Base-by-base conservation (phyloP, 371 early-diverging fungal genomes). In the Saksenaea oblongispora region DNA sequence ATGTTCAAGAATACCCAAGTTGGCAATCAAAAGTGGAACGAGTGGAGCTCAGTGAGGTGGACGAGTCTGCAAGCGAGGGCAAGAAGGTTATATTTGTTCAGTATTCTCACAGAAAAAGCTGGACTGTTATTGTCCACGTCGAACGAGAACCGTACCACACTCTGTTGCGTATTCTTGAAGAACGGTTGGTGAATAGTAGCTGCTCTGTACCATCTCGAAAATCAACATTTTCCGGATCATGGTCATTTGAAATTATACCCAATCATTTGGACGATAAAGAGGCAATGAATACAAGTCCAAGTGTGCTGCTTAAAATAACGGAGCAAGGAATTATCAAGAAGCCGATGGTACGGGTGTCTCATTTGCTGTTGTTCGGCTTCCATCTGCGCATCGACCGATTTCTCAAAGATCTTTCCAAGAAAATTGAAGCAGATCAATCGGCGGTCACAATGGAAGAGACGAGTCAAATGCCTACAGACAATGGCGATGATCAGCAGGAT, bases 261-360 rank as follows among this genome's bases (percentile, higher is more conserved):
- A n/a, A 47, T 5, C 56, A n/a, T 17, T 54, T 54, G 28, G 64
- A 58, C 24, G 70, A 66, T 31, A 71, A 65, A 28, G 27, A 54
- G 17, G 66, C 60, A 24, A 59, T 62, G 22, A 53, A 63, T 27
- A 47, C 27, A 17, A 22, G 9, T 22, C 51, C 51, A 47, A 47
- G 51, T 22, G 70, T 73, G 1, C 34, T 65, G 3, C 41, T 74
- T 13, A 71, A 71, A 42, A 74, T 80, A 18, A 78, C 81, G 8
- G 74, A 80, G 39, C 81, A 78, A 54, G 81, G 81, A 22, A 71
- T 78, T 5, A 75, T 80, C 31, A 69, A 72, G 54, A 69, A 72
- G 41, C 81, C 81, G 9, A 55, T 80, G 56, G 72, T 74, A n/a
- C 62, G 81, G 15, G 58, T 80, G 7, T 64, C 69, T 2, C 64